Evolutionary conservation across 1,284 basidiomycete species (phyloP).

Genomic region (Sporisorium exsertum): DNA sequence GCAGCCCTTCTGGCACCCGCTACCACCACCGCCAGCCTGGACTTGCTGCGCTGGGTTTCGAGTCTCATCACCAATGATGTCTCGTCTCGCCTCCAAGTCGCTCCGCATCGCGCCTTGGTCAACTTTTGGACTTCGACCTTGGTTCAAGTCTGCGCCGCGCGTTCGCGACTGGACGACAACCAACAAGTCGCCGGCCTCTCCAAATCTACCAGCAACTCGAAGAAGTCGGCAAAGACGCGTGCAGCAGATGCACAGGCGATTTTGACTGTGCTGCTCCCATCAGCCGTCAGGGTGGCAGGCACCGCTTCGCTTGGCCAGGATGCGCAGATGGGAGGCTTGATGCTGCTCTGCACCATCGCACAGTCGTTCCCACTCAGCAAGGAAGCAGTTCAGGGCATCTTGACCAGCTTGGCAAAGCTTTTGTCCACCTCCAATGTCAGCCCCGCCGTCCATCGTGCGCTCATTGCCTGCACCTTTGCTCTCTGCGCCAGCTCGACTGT

Average conservation of each 20-base stretch:
- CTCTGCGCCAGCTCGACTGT: constrained; percentile 51
- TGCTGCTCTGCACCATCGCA: constrained; percentile 62
- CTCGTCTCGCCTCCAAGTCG: constrained; percentile 73
- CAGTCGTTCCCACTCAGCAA: constrained; percentile 57
- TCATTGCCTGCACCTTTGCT: constrained; percentile 52
- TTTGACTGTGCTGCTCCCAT: constrained; percentile 68
- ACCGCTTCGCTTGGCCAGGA: constrained; percentile 46
- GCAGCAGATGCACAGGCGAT: constrained; percentile 58
- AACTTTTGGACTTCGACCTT: constrained; percentile 86
- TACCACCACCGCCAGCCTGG: constrained; percentile 72
- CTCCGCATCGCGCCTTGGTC: constrained; percentile 79
- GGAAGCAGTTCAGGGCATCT: constrained; percentile 53
- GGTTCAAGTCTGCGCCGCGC: constrained; percentile 76
- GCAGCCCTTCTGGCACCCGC: constrained; percentile 63
- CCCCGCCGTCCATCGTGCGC: constrained; percentile 42
- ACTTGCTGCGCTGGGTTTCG: constrained; percentile 77
- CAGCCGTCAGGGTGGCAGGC: constrained; percentile 56
- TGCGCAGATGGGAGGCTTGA: constrained; percentile 55
- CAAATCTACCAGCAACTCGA: constrained; percentile 51
- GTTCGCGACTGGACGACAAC: constrained; percentile 67
- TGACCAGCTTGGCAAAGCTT: constrained; percentile 46
- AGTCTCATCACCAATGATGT: constrained; percentile 73
- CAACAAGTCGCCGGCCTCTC: constrained; percentile 67
- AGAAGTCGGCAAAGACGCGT: constrained; percentile 34
- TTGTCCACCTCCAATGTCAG: constrained; percentile 15